A percentile compares a stretch with the other conserved stretches of the same genome.
Conservation (phyloP, 225 moss, liverwort and hornwort species). For the Lunularia cruciata region DNA sequence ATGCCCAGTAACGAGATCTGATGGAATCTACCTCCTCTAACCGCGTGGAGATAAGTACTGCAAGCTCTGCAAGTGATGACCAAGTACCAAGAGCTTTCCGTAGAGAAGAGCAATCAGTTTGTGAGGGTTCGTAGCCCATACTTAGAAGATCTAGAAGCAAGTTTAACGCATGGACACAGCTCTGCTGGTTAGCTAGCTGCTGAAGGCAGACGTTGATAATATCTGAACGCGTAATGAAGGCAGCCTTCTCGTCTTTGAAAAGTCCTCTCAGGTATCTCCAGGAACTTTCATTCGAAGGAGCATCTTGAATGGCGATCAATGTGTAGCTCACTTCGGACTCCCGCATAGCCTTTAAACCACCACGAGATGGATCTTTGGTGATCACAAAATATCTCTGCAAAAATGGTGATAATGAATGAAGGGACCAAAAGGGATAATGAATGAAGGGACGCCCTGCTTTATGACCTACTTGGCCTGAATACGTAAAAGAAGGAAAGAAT, state of each 20-base stretch:
- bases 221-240: slow-evolving; percentile 43
- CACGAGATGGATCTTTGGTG: slow-evolving; percentile 60
- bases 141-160: slow-evolving; percentile 79
- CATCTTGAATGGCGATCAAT: slow-evolving; percentile 52
- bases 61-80: slow-evolving; percentile 58
- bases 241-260: slow-evolving; percentile 61
- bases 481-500: too few species aligned
- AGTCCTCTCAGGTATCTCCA: slow-evolving; percentile 97
- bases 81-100: slow-evolving; percentile 44
- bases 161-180: slow-evolving; percentile 58
- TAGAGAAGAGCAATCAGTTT: slow-evolving; percentile 39
- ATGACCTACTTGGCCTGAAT: too few species aligned
- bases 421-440: neutral
- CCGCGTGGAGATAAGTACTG: slow-evolving; percentile 54
- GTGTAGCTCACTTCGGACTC: slow-evolving; percentile 70
- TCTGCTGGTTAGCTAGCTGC: slow-evolving; percentile 49
- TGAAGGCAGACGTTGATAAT: slow-evolving; percentile 59
- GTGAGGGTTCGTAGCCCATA: slow-evolving; percentile 65
- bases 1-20: slow-evolving; percentile 74
- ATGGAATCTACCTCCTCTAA: slow-evolving; percentile 73
- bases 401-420: too few species aligned
- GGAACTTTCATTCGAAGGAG: slow-evolving; percentile 81
- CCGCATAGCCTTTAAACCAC: slow-evolving; percentile 61
- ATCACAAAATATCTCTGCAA: slow-evolving; percentile 89
- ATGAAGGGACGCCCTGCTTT: neutral